These are phyloP conservation scores for Pulveroboletus sp. DNA, from an alignment of 768 basidiomycete genomes.

Conservation along the genomic window DNA sequence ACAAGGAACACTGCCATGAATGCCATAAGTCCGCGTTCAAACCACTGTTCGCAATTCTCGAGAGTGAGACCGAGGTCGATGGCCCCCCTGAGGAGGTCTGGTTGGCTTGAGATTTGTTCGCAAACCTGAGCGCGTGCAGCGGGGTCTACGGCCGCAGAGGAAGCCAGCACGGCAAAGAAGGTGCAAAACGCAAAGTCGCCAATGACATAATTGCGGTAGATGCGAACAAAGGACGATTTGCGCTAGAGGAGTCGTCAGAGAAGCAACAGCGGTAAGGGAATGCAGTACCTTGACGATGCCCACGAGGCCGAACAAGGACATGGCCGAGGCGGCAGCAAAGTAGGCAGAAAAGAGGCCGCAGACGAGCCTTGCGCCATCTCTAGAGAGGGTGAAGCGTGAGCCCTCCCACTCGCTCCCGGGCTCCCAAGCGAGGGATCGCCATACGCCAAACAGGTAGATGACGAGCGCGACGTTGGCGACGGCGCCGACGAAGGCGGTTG, in stretches of 20 bases:
- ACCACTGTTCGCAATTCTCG: conserved; percentile 81
- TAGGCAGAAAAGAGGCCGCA: conserved; percentile 67
- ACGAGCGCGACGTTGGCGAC: conserved; percentile 41
- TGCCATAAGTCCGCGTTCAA: conserved; percentile 62
- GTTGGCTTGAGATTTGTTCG: conserved; percentile 72
- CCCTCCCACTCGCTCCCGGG: conserved; percentile 50
- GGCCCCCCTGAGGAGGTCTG: conserved; percentile 70
- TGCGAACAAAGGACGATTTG: conserved; percentile 63
- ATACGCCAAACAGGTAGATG: conserved; percentile 39
- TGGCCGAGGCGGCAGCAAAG: conserved; percentile 61
- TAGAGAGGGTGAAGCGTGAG: conserved; percentile 37
- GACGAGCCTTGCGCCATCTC: conserved; percentile 44
- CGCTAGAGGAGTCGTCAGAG: conserved; percentile 38
- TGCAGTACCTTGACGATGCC: conserved; percentile 65
- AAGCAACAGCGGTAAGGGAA: neutral
- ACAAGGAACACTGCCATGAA: conserved; percentile 58
- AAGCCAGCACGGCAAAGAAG: conserved; percentile 52
- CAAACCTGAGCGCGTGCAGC: conserved; percentile 60
- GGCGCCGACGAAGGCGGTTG: conserved; percentile 39
- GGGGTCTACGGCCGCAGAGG: conserved; percentile 57
- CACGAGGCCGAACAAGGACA: conserved; percentile 61
- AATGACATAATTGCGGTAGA: conserved; percentile 80
- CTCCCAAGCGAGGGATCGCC: conserved; percentile 46
- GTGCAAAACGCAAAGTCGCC: conserved; percentile 74
- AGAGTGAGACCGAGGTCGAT: conserved; percentile 69